These are phyloP conservation scores for Paecilomyces sp. DNA, from an alignment of 2,329 filamentous ascomycete genomes.

Conservation along the genomic window DNA sequence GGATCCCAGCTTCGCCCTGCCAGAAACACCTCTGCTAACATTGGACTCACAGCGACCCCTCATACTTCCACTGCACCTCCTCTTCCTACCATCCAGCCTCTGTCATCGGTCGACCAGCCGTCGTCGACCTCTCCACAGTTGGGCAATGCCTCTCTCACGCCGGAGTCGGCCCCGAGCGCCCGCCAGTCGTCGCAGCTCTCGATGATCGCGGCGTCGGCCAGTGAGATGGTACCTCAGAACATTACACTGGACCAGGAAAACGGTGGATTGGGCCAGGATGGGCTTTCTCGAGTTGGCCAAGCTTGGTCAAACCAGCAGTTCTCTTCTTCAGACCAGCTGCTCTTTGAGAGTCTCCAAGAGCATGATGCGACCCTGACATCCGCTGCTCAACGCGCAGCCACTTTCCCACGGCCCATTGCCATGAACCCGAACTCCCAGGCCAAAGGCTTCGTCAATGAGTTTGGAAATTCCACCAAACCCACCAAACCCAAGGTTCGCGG, in stretches of 20 bases:
- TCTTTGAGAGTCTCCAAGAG: constrained; percentile 33
- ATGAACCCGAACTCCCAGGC: constrained; percentile 34
- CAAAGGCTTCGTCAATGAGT: constrained; percentile 35
- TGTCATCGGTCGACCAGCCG: constrained; percentile 21
- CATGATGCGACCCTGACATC: constrained; percentile 32
- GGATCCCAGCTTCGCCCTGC: background rate
- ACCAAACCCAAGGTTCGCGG: constrained; percentile 45
- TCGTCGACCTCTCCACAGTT: constrained; percentile 28
- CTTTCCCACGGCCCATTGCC: constrained; percentile 35
- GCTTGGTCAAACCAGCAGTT: constrained; percentile 27
- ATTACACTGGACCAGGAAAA: constrained; percentile 27
- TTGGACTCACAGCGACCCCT: constrained; percentile 16
- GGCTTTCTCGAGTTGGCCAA: constrained; percentile 19
- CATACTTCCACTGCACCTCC: constrained; percentile 21
- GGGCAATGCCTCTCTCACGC: constrained; percentile 24
- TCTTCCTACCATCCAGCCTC: constrained; percentile 25
- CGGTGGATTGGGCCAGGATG: constrained; percentile 17
- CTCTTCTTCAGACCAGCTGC: constrained; percentile 30
- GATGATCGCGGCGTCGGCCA: constrained; percentile 40
- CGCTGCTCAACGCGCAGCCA: constrained; percentile 30
- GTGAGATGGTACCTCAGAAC: constrained; percentile 37
- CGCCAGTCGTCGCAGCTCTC: constrained; percentile 37
- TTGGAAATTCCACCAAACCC: constrained; percentile 32
- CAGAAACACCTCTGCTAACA: background rate
- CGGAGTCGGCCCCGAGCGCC: constrained; percentile 26